Evolutionary conservation across 306 rosid species (phyloP), one percentile per base, ranked within the genome.

Genomic region (Gynostemma pentaphyllum): DNA sequence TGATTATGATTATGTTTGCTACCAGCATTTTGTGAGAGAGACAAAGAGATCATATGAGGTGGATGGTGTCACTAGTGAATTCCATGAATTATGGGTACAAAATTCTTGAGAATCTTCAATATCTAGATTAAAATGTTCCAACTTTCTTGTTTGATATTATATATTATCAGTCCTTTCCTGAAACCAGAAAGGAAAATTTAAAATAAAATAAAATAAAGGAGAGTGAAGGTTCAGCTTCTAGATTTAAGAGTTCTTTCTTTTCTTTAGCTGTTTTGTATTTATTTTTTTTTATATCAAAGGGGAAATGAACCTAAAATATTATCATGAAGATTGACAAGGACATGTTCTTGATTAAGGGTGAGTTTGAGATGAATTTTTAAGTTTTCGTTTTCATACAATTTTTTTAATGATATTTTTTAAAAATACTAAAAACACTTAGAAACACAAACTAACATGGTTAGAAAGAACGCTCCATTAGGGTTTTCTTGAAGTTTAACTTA

Each of bases 101-200:
- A 39, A 13, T 12, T 60, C 49, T 23, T 40, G 49, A 13, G 47
- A 2, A 59, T 59, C 47, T 59, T 59, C 37, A 36, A 59, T 59
- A 22, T 59, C 46, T 59, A 37, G 47, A 59, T n/a, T 36, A 7
- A 36, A 14, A 59, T 59, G 29, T 37, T 59, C 65, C 47, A 19
- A 59, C 65, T 59, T 30, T 55, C 40, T 30, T 59, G 65, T 59
- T 59, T 59, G 65, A 22, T 59, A 39, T 36, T 39, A 59, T 59
- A 36, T 11, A 59, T 37, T 59, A 39, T 32, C 5, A 14, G 22
- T 7, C 37, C 24, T 28, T 27, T 52, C 21, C 16, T 27, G 59
- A 51, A 27, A 14, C 29, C 24, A 14, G 26, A 50, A 6, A 5
- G 34, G 7, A 14, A 56, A 2, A 32, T 2, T 2, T 32, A 32